These are phyloP conservation scores for Solanum microdontum DNA, from an alignment of 257 asterid genomes.

Conservation along the genomic window DNA sequence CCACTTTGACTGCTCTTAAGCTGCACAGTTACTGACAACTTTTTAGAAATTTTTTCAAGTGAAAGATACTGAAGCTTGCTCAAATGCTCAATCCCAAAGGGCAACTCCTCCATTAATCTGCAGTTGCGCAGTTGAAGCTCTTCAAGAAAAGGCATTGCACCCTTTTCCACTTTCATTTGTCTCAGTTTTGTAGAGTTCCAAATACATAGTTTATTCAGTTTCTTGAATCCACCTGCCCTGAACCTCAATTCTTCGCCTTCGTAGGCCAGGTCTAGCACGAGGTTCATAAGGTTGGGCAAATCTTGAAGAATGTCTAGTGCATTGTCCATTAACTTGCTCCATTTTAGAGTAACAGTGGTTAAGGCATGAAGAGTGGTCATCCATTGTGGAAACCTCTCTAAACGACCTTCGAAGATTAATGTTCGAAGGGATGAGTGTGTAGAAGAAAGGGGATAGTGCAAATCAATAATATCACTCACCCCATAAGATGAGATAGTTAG, in stretches of 20 bases:
- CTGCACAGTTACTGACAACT: background rate
- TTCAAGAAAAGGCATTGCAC: conserved; percentile 20
- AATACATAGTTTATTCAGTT: conserved; percentile 13
- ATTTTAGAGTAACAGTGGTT: background rate
- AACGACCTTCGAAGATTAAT: background rate
- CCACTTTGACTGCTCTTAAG: background rate
- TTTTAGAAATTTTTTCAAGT: background rate
- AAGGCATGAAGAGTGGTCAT: conserved; percentile 10
- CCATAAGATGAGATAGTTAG: background rate
- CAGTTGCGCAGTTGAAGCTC: background rate
- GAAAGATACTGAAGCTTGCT: background rate
- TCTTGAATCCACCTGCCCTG: conserved; percentile 16
- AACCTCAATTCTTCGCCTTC: conserved; percentile 18
- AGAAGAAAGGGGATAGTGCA: background rate
- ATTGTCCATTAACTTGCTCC: conserved; percentile 9
- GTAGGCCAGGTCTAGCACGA: conserved; percentile 7
- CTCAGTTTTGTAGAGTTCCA: background rate
- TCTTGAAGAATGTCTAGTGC: conserved; percentile 14
- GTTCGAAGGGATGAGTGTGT: conserved; percentile 4
- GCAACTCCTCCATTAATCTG: background rate
- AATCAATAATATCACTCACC: conserved; percentile 3
- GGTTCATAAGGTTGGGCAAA: conserved; percentile 17
- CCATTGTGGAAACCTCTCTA: conserved; percentile 20
- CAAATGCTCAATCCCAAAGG: background rate
- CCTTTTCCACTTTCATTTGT: conserved; percentile 12